Percentiles rank a stretch among this genome's conserved stretches.
These are phyloP conservation scores for Pterulicium gracile DNA, from an alignment of 1,284 basidiomycete genomes.

Conservation along the genomic window DNA sequence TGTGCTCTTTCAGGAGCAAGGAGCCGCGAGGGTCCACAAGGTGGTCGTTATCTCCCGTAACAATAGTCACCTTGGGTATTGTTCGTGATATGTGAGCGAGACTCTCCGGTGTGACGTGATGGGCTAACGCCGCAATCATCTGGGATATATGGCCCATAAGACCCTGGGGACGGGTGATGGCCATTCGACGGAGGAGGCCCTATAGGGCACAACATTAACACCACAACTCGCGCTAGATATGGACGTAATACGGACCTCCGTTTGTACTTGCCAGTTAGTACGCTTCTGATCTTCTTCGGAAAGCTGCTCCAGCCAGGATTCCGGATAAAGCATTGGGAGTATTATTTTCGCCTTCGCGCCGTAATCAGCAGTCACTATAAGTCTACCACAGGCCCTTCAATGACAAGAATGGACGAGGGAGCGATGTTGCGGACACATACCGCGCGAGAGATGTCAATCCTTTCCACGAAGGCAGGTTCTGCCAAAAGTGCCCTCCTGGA, in stretches of 20 bases:
- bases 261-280: conserved; percentile 53
- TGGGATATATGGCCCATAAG: conserved; percentile 63
- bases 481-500: conserved; percentile 45
- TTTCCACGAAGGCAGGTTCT: conserved; percentile 44
- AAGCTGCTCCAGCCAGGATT: conserved; percentile 42
- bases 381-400: conserved; percentile 25
- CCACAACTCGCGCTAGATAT: background rate
- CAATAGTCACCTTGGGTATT: conserved; percentile 54
- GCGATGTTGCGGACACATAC: conserved; percentile 12
- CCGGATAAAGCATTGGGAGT: conserved; percentile 48
- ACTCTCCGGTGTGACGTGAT: conserved; percentile 47
- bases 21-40: conserved; percentile 54
- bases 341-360: background rate
- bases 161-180: conserved; percentile 48
- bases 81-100: conserved; percentile 42
- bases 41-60: conserved; percentile 69
- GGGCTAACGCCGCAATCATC: conserved; percentile 63
- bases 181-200: conserved; percentile 41
- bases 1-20: conserved; percentile 41
- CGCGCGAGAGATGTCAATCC: conserved; percentile 29
- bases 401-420: conserved; percentile 31
- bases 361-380: background rate
- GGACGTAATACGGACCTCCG: conserved; percentile 27
- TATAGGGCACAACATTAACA: conserved; percentile 15
- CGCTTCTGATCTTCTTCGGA: conserved; percentile 38